Conservation (phyloP, 1,139 yeast genomes). For the Meyerozyma sp. region DNA sequence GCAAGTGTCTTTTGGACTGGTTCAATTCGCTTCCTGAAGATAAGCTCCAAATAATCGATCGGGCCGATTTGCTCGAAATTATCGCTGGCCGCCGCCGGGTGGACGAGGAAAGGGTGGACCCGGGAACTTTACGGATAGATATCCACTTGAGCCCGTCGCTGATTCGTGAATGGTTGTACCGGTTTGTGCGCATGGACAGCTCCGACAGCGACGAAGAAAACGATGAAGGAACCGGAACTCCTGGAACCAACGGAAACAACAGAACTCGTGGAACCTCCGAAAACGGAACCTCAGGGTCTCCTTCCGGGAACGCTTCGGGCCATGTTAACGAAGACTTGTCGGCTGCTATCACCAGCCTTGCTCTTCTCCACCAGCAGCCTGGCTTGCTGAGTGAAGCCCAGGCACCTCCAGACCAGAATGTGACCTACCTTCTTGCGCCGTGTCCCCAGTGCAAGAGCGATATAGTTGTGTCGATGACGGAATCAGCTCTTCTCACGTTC, state of each 20-base stretch:
- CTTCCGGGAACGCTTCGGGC: background rate
- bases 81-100: background rate
- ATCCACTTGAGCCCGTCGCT: background rate
- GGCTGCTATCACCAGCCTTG: background rate
- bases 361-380: background rate
- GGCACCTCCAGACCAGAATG: background rate
- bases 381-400: background rate
- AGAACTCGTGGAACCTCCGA: too few species aligned
- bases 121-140: background rate
- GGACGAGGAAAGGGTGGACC: background rate
- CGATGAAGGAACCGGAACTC: background rate
- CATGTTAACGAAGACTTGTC: background rate
- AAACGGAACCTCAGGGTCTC: too few species aligned
- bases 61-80: background rate
- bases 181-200: background rate
- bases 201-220: background rate
- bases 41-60: conserved; percentile 21
- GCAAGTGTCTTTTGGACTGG: conserved; percentile 42
- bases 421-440: conserved; percentile 23
- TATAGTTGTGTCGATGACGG: conserved; percentile 29
- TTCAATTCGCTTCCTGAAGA: conserved; percentile 32
- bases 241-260: too few species aligned
- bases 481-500: conserved; percentile 23
- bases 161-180: background rate
- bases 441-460: conserved; percentile 44